A percentile compares a stretch with the other conserved stretches of the same genome.
These are phyloP conservation scores for Halteria grandinella DNA, from an alignment of 73 alveolate species.

Conservation along the genomic window DNA sequence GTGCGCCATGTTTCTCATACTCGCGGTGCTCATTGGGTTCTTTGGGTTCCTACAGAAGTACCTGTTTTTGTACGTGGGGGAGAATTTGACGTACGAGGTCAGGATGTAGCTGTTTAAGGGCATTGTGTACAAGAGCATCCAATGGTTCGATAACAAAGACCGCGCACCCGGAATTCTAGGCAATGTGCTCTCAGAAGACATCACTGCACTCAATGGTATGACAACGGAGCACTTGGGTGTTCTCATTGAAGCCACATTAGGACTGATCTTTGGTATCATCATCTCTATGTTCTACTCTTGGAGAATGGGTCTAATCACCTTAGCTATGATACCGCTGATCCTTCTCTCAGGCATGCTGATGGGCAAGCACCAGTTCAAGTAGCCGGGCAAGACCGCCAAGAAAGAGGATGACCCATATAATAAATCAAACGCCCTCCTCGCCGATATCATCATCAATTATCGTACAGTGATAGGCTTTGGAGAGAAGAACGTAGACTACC, in stretches of 20 bases:
- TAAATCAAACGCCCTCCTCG: conserved; percentile 17
- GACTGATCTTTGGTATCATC: background rate
- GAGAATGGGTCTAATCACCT: conserved; percentile 25
- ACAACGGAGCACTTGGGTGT: background rate
- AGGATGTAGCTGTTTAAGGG: background rate
- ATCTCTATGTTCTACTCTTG: background rate
- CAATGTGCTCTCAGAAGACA: conserved; percentile 1
- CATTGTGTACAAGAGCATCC: background rate
- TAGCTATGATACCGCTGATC: conserved; percentile 3
- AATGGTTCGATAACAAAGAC: conserved; percentile 35
- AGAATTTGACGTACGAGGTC: background rate
- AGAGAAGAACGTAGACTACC: conserved; percentile 65
- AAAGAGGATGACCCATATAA: conserved; percentile 16
- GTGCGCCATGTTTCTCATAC: conserved; percentile 16
- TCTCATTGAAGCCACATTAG: background rate
- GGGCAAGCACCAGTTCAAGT: background rate
- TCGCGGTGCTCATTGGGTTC: background rate
- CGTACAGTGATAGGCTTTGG: conserved; percentile 83
- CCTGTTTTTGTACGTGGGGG: background rate
- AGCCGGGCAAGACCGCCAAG: background rate
- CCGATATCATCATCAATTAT: conserved; percentile 52
- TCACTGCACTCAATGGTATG: conserved; percentile 3
- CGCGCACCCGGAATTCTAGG: conserved; percentile 37
- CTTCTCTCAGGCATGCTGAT: background rate
- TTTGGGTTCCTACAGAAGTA: background rate